These are phyloP conservation scores for Russula dissimulans DNA, from an alignment of 768 basidiomycete species.

Conservation along the genomic window DNA sequence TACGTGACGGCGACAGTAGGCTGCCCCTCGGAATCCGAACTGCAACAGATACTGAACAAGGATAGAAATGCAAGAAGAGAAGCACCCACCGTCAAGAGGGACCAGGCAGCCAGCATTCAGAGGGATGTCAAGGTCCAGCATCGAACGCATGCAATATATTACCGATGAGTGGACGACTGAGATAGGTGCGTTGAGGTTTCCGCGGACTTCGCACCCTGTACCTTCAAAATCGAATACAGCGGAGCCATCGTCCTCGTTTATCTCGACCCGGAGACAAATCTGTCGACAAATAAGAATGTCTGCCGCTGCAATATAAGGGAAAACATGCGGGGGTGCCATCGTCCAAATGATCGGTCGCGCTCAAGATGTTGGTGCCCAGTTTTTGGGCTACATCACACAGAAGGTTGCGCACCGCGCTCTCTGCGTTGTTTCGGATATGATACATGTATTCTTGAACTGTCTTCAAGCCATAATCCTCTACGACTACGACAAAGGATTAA, in stretches of 20 bases:
- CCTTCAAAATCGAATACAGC: constrained; percentile 82
- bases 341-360: constrained; percentile 76
- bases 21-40: constrained; percentile 77
- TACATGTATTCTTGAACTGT: constrained; percentile 93
- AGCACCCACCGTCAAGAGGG: constrained; percentile 58
- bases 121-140: constrained; percentile 82
- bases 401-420: constrained; percentile 74
- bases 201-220: constrained; percentile 75
- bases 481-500: constrained; percentile 38
- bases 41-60: constrained; percentile 24
- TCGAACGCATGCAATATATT: constrained; percentile 82
- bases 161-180: constrained; percentile 83
- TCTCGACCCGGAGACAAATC: constrained; percentile 71
- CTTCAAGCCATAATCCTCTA: constrained; percentile 75
- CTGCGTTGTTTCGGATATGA: constrained; percentile 84
- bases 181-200: constrained; percentile 78
- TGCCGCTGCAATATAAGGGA: neutral
- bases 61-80: neutral
- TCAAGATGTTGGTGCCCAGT: constrained; percentile 53
- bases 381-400: constrained; percentile 66
- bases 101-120: constrained; percentile 91
- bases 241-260: constrained; percentile 61
- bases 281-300: constrained; percentile 23
- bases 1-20: constrained; percentile 70
- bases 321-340: constrained; percentile 70